phyloP scores from a whole-genome alignment of 2,329 filamentous ascomycete genomes.

The Epichloe gansuensis region DNA sequence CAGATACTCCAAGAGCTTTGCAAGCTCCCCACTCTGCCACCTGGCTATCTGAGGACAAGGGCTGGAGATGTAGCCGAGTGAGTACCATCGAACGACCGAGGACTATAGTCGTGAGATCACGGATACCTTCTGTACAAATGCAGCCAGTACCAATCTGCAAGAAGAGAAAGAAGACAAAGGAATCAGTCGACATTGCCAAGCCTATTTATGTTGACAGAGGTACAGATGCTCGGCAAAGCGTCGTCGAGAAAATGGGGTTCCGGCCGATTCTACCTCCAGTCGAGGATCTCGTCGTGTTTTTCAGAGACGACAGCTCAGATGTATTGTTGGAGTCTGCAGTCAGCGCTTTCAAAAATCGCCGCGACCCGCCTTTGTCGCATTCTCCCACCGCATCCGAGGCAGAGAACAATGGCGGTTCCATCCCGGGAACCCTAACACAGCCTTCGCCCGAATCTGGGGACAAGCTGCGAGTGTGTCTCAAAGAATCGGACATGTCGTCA shows the following conservation, averaged over 20 bases:
- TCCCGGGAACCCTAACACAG: slow-evolving; percentile 16
- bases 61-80: slow-evolving; percentile 12
- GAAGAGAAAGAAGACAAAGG: slow-evolving; percentile 17
- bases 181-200: slow-evolving; percentile 8
- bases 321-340: slow-evolving; percentile 34
- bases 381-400: slow-evolving; percentile 12
- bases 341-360: slow-evolving; percentile 26
- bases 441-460: background rate
- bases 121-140: slow-evolving; percentile 17
- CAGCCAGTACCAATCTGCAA: slow-evolving; percentile 18
- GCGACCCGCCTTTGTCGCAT: slow-evolving; percentile 15
- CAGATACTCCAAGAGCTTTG: slow-evolving; percentile 7
- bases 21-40: slow-evolving; percentile 17
- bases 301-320: slow-evolving; percentile 33
- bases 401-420: slow-evolving; percentile 10
- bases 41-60: slow-evolving; percentile 12
- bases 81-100: slow-evolving; percentile 16
- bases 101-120: slow-evolving; percentile 18
- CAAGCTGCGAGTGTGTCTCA: background rate
- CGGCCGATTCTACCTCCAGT: slow-evolving; percentile 37
- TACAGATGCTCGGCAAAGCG: slow-evolving; percentile 22
- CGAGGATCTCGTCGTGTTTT: slow-evolving; percentile 45
- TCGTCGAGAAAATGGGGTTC: slow-evolving; percentile 14
- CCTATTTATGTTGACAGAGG: slow-evolving; percentile 27
- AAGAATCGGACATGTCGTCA: background rate